Evolutionary conservation across 2,329 filamentous ascomycete genomes (phyloP).

Genomic region (Trichoderma arundinaceum): DNA sequence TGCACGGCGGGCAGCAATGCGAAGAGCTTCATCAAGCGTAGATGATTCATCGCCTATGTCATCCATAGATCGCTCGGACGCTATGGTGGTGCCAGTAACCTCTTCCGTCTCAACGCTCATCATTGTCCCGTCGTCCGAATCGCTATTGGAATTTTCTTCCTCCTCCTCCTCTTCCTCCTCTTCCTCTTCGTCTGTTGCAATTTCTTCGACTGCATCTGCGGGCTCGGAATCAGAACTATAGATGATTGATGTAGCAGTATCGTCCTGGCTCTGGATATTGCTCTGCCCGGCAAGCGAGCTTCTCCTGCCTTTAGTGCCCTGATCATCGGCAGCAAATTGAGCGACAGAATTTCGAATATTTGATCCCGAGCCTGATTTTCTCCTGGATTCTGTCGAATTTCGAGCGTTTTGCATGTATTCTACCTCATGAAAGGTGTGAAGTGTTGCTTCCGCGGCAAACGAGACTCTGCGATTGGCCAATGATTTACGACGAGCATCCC

Average conservation of each 20-base stretch:
- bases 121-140: slow-evolving; percentile 77
- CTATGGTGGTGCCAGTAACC: slow-evolving; percentile 70
- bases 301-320: slow-evolving; percentile 65
- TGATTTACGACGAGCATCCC: slow-evolving; percentile 90
- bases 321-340: slow-evolving; percentile 66
- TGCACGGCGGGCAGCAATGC: slow-evolving; percentile 75
- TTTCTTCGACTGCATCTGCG: slow-evolving; percentile 60
- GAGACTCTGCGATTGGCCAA: slow-evolving; percentile 92
- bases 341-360: slow-evolving; percentile 59
- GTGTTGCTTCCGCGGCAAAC: slow-evolving; percentile 93
- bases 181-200: slow-evolving; percentile 58
- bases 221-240: slow-evolving; percentile 71
- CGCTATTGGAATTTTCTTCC: slow-evolving; percentile 54
- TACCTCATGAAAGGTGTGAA: slow-evolving; percentile 96
- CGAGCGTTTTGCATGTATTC: slow-evolving; percentile 74
- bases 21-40: slow-evolving; percentile 76
- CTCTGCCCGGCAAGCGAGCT: slow-evolving; percentile 58
- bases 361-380: slow-evolving; percentile 70
- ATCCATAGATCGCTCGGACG: slow-evolving; percentile 63
- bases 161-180: slow-evolving; percentile 50
- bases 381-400: slow-evolving; percentile 71
- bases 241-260: slow-evolving; percentile 76
- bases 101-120: slow-evolving; percentile 85
- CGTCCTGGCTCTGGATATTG: slow-evolving; percentile 69
- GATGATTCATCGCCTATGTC: slow-evolving; percentile 68